Evolutionary conservation across 1,284 basidiomycete genomes (phyloP).

Genomic region (Cutaneotrichosporon cavernicola): DNA sequence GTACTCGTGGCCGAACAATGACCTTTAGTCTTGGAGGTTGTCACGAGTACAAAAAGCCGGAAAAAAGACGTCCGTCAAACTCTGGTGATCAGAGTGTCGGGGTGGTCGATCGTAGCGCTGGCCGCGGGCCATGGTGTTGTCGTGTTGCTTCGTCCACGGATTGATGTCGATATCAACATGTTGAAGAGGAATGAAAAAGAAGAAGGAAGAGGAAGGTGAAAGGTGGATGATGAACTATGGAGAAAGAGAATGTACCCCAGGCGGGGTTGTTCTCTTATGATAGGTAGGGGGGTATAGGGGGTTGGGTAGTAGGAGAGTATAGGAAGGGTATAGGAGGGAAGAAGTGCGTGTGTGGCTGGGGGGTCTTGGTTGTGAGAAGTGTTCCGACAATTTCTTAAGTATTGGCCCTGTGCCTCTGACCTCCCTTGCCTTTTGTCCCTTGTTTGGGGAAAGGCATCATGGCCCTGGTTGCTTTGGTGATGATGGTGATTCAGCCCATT

Average conservation of each 20-base stretch:
- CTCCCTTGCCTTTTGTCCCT: neutral
- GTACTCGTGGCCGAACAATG: constrained; percentile 16
- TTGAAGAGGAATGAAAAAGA: neutral
- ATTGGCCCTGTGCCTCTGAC: neutral
- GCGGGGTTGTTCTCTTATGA: neutral
- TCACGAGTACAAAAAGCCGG: neutral
- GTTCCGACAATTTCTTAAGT: neutral
- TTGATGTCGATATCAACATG: neutral
- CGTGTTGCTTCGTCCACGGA: constrained; percentile 14
- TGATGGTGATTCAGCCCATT: too few relatives aligned
- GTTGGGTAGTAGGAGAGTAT: neutral
- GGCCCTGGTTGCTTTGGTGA: neutral
- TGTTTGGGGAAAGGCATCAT: neutral
- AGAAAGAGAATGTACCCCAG: neutral
- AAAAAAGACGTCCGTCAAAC: neutral
- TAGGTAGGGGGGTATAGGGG: neutral
- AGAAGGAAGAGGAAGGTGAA: neutral
- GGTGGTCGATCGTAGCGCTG: constrained; percentile 1
- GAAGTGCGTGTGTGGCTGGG: neutral
- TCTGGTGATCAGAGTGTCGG: constrained; percentile 8
- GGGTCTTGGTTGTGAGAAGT: neutral
- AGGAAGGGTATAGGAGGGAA: neutral
- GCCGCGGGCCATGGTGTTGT: neutral
- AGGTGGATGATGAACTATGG: neutral
- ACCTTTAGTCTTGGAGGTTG: constrained; percentile 14